Conservation (phyloP, 208 protist genomes). For the Giardia duodenalis region DNA sequence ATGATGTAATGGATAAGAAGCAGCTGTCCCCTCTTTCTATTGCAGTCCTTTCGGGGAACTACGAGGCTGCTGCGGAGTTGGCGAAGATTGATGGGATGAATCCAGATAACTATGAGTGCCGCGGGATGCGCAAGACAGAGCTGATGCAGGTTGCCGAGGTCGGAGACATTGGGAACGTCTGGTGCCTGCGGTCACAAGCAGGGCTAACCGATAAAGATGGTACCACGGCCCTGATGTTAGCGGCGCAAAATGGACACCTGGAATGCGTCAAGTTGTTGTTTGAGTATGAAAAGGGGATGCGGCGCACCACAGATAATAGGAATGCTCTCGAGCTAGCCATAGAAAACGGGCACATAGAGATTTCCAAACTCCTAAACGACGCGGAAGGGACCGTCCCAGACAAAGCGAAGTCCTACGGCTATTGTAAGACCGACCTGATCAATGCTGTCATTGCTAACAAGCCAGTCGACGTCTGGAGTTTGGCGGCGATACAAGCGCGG, state of each 20-base stretch:
- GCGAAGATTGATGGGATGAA: constrained; percentile 3
- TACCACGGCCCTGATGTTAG: background rate
- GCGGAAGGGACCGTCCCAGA: background rate
- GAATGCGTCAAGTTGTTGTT: background rate
- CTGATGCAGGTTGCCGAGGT: background rate
- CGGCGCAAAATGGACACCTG: background rate
- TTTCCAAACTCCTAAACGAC: background rate
- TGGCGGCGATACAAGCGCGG: background rate
- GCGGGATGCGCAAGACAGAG: background rate
- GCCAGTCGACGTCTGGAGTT: background rate
- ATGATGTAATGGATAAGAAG: background rate
- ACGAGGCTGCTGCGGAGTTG: background rate
- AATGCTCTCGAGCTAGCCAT: background rate
- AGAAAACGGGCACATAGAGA: background rate
- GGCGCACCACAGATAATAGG: background rate
- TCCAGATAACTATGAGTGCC: background rate
- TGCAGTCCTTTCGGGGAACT: background rate
- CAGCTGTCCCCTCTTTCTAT: background rate
- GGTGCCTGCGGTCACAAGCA: background rate
- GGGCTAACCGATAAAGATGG: background rate
- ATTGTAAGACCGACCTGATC: background rate
- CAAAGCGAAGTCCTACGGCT: background rate
- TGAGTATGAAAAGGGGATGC: background rate
- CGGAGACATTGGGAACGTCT: background rate
- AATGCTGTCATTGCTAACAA: background rate